Conservation (phyloP, 2,329 filamentous ascomycete species). For the Alternaria postmessia region DNA sequence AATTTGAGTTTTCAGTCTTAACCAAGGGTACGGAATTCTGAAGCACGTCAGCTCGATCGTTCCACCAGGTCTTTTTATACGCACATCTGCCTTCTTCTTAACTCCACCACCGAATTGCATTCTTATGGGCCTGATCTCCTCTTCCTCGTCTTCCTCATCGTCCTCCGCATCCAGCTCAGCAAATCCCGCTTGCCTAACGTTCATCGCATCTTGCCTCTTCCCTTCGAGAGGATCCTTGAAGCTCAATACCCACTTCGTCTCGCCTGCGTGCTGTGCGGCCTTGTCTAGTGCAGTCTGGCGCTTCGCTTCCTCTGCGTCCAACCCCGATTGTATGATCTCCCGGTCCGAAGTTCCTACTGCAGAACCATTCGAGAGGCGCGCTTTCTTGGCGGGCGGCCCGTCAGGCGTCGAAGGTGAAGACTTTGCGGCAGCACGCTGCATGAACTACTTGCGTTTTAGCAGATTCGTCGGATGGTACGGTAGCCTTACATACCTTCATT, state of each 20-base stretch:
- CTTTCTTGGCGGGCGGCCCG: constrained; percentile 68
- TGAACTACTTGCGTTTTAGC: constrained; percentile 66
- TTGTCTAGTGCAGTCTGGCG: constrained; percentile 65
- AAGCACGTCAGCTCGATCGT: constrained; percentile 19
- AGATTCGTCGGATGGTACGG: background rate
- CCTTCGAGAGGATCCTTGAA: constrained; percentile 57
- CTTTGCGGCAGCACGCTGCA: constrained; percentile 83
- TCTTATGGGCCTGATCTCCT: constrained; percentile 43
- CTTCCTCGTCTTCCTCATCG: constrained; percentile 46
- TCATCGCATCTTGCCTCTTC: constrained; percentile 49
- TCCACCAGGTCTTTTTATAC: background rate
- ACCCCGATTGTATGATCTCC: constrained; percentile 67
- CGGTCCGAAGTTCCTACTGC: constrained; percentile 57
- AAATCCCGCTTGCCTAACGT: constrained; percentile 69
- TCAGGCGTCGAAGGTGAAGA: constrained; percentile 60
- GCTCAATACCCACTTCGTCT: constrained; percentile 79
- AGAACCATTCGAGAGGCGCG: constrained; percentile 62
- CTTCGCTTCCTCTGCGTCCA: constrained; percentile 72
- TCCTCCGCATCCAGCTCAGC: constrained; percentile 58
- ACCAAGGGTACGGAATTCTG: constrained; percentile 32
- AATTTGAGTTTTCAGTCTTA: constrained; percentile 35
- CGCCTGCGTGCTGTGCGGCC: constrained; percentile 69
- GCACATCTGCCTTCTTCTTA: constrained; percentile 34
- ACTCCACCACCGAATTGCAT: constrained; percentile 63
- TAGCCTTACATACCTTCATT: constrained; percentile 71